A percentile compares a stretch with the other conserved stretches of the same genome.
phyloP scores from a whole-genome alignment of 2,329 filamentous ascomycete species.

The Fusarium incarnatum region DNA sequence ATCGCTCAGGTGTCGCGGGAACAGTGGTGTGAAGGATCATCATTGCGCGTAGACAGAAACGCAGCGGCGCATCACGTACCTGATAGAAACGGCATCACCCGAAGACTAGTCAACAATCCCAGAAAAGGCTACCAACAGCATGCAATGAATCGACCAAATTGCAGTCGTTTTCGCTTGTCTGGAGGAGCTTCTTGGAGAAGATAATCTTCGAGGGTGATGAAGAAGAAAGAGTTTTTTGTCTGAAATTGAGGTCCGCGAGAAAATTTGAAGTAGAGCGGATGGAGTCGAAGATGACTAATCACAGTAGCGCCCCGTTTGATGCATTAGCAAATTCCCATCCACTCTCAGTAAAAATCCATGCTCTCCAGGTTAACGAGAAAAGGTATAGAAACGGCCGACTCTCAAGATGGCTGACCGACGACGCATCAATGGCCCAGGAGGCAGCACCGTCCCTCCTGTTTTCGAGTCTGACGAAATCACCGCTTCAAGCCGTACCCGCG shows the following conservation, averaged over 20 bases:
- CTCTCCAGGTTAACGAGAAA: slow-evolving; percentile 4
- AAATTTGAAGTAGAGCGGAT: slow-evolving; percentile 40
- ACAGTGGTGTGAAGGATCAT: slow-evolving; percentile 69
- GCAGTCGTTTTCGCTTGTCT: neutral
- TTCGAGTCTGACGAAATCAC: slow-evolving; percentile 66
- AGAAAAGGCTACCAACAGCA: neutral
- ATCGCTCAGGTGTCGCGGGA: slow-evolving; percentile 71
- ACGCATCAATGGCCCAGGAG: slow-evolving; percentile 88
- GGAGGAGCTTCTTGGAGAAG: neutral
- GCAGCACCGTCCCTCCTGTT: slow-evolving; percentile 79
- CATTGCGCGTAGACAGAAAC: slow-evolving; percentile 51
- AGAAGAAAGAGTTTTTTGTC: slow-evolving; percentile 26
- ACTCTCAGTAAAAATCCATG: slow-evolving; percentile 38
- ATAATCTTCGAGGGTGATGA: slow-evolving; percentile 24
- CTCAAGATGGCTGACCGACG: slow-evolving; percentile 81
- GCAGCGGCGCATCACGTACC: slow-evolving; percentile 41
- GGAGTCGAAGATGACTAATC: slow-evolving; percentile 42
- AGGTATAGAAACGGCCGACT: slow-evolving; percentile 4
- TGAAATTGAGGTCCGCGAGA: slow-evolving; percentile 13
- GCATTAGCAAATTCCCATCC: slow-evolving; percentile 26
- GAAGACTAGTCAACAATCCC: neutral
- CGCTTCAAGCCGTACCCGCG: slow-evolving; percentile 65
- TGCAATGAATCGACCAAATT: neutral
- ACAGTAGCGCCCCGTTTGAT: slow-evolving; percentile 17
- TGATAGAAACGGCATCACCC: slow-evolving; percentile 9